Base-by-base conservation (phyloP, 148 eudicot genomes). In the Vaccinium myrtillus region DNA sequence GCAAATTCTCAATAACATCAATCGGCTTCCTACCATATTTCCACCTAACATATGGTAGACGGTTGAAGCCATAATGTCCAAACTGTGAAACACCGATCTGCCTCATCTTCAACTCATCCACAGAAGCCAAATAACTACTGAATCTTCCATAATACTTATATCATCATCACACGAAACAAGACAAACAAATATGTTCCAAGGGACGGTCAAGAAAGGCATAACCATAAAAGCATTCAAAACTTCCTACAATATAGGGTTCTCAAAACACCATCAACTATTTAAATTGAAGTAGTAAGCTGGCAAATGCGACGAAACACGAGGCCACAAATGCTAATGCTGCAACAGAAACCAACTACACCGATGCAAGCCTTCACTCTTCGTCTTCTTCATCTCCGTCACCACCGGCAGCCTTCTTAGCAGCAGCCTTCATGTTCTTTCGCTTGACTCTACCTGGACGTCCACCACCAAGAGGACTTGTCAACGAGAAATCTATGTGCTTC, bases 401-500 rank as follows among this genome's bases (percentile, higher is more conserved):
- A 23, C 90, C 90, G 2, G 90, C 59, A 2, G 88, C 79, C 81
- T 88, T 88, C 88, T 88, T 88, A 8, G 90, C 86, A 23, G 90
- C 90, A 2, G 90, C 87, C 88, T 86, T 88, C 83, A 58, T 82
- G 90, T 88, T 88, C 90, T 69, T 88, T 88, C 90, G 73, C 88
- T 88, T 88, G 79, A 88, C 90, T 61, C 90, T 86, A 25, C 90
- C 90, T n/a, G 90, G 90, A 2, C 90, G 83, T 15, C 90, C 90
- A 18, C 90, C 90, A 49, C 90, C 90, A 30, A 88, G 87, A 10
- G 90, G 90, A 78, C 90, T 88, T 19, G 90, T 86, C 25, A 88
- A 84, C n/a, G 89, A 87, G 85, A 87, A 87, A 74, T 87, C 87
- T 53, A 86, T 86, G 70, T 83, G 88, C 87, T 88, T 88, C 84